Percentiles rank a stretch among this genome's conserved stretches.
These are phyloP conservation scores for Mercurialis annua DNA, from an alignment of 345 rosid species.

Conservation along the genomic window DNA sequence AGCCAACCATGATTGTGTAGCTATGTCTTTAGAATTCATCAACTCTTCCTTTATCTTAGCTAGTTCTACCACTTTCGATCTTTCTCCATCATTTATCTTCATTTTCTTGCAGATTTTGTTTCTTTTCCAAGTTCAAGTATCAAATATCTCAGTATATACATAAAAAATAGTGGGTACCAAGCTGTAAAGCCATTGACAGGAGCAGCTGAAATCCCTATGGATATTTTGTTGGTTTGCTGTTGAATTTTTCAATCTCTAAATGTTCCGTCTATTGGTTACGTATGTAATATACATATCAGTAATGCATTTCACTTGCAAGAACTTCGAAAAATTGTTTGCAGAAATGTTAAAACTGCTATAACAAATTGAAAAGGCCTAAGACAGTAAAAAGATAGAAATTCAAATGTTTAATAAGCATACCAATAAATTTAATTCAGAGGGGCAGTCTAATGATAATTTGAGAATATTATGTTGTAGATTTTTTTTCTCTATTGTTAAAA, in stretches of 20 bases:
- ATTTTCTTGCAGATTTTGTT: background rate
- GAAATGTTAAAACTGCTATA: too few relatives aligned
- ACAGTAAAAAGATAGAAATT: background rate
- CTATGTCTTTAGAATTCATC: conserved; percentile 39
- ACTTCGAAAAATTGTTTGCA: too few relatives aligned
- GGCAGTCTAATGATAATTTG: too few relatives aligned
- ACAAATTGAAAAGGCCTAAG: too few relatives aligned
- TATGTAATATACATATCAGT: background rate
- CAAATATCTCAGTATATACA: background rate
- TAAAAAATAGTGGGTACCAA: background rate
- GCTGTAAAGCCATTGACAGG: background rate
- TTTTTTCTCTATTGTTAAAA: too few relatives aligned
- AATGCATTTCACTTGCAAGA: too few relatives aligned
- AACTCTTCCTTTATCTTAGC: conserved; percentile 29
- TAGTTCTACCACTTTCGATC: conserved; percentile 30
- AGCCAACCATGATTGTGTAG: conserved; percentile 45
- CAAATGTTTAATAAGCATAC: background rate
- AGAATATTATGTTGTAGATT: too few relatives aligned
- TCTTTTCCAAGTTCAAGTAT: background rate
- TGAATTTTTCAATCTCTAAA: background rate
- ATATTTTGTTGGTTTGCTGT: background rate
- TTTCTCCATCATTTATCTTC: background rate
- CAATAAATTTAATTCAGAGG: too few relatives aligned
- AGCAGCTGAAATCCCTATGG: conserved; percentile 10
- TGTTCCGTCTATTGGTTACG: too few relatives aligned